Base-by-base conservation (phyloP, 2,329 filamentous ascomycete species). In the Piedraia hortae region DNA sequence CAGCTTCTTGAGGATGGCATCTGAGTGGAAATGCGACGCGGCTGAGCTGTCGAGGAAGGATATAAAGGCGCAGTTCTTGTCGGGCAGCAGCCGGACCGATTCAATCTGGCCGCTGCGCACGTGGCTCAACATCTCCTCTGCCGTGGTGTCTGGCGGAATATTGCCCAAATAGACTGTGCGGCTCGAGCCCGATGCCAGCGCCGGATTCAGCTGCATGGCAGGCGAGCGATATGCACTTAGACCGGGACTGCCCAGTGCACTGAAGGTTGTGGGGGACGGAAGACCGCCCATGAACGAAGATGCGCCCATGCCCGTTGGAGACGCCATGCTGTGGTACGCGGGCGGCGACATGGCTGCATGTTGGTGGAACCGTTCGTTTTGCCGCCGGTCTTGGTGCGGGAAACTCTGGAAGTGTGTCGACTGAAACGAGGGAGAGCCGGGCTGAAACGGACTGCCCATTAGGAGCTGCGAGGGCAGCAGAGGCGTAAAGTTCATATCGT, bases 1-100 rank as follows among this genome's bases (percentile, higher is more conserved):
- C 43, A 97, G 64, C 59, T 93, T 97, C 59, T 97, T 97, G 61
- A 97, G 62, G 50, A 97, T 97, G 35, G 85, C 85, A 57, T 97
- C 85, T 10, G 85, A 97, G 56, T 97, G 85, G 53, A 97, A 97
- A 46, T 97, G 85, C 11, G 82, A 93, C 25, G 85, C 85, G 14
- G 85, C 91, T 52, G 80, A 90, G 38, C 80, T 78, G 42, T 97
- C 85, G 33, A 97, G 58, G 55, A 97, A 97, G 5, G 85, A 97
- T 44, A 97, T 93, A 57, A 97, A 97, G 26, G 85, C 85, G 43
- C 85, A 97, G 59, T 93, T 97, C 74, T 93, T 97, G 51, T 97
- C 85, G 12, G 82, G 77, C 24, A 97, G 58, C 32, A 97, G 61
- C 36, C 85, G 72, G 23, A 97, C 85, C n/a, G 85, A 93, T 54